Percentiles rank a stretch among this genome's conserved stretches.
These are phyloP conservation scores for Didymella sp. DNA, from an alignment of 2,329 filamentous ascomycete genomes.

Conservation along the genomic window DNA sequence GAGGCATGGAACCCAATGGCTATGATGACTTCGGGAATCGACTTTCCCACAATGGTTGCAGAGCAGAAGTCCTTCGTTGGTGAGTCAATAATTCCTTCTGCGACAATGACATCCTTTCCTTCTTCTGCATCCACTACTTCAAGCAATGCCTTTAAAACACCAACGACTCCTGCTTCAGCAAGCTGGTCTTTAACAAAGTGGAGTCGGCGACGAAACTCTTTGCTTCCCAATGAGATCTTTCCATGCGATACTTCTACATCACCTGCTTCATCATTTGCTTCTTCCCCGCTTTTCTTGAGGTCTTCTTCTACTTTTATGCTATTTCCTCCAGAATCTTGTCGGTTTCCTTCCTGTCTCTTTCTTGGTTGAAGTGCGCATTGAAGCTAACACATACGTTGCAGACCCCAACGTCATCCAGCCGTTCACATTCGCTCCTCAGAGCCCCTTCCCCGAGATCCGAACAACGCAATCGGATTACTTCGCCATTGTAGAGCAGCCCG, in stretches of 20 bases:
- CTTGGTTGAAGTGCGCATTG: background rate
- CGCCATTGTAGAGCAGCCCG: conserved; percentile 56
- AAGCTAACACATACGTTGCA: conserved; percentile 40
- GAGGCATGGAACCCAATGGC: conserved; percentile 65
- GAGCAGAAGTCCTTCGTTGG: conserved; percentile 58
- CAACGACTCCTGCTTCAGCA: conserved; percentile 50
- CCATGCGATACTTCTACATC: background rate
- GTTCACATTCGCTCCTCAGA: conserved; percentile 52
- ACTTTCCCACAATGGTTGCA: conserved; percentile 58
- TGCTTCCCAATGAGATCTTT: conserved; percentile 20
- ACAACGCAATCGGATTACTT: conserved; percentile 52
- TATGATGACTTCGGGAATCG: conserved; percentile 66
- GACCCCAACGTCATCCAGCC: conserved; percentile 67
- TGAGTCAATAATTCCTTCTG: conserved; percentile 55
- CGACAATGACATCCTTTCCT: conserved; percentile 18
- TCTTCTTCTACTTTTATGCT: background rate
- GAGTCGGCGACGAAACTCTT: conserved; percentile 33
- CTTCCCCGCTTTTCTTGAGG: background rate
- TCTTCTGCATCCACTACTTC: conserved; percentile 21
- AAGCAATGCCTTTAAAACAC: conserved; percentile 42
- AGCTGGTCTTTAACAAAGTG: conserved; percentile 39
- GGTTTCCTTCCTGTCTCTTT: conserved; percentile 39
- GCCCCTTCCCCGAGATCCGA: conserved; percentile 52
- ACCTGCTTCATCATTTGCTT: background rate
- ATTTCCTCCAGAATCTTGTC: conserved; percentile 40